Evolutionary conservation across 257 asterid species (phyloP).

Genomic region (Eustoma russellianum): DNA sequence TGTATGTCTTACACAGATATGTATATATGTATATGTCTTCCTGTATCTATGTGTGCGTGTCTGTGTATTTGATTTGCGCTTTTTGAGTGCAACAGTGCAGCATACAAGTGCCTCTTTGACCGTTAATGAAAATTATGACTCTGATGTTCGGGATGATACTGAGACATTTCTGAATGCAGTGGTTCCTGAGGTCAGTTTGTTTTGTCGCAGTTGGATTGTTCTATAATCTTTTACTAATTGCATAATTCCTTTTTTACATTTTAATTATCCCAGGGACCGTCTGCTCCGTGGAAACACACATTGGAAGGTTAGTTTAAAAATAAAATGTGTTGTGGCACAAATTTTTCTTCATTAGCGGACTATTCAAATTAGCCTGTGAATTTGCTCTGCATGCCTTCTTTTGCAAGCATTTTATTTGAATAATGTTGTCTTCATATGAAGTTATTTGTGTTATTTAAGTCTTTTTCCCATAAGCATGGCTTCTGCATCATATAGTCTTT

Average conservation of each 20-base stretch:
- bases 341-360: not conserved
- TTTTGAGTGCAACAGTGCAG: conserved; percentile 56
- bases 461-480: too few species aligned
- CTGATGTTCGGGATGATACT: conserved; percentile 87
- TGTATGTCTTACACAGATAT: not conserved
- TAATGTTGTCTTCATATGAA: too few species aligned
- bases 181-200: conserved; percentile 79
- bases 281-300: conserved; percentile 95
- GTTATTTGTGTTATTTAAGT: too few species aligned
- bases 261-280: conserved; percentile 57
- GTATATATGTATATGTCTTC: too few species aligned
- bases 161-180: conserved; percentile 78
- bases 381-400: too few species aligned
- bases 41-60: not conserved
- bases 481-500: too few species aligned
- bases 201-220: conserved; percentile 7
- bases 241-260: conserved; percentile 15
- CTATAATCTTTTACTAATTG: conserved; percentile 7
- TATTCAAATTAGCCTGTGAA: not conserved
- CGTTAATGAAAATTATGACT: conserved; percentile 84
- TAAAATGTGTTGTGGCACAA: conserved; percentile 1
- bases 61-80: conserved; percentile 6
- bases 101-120: conserved; percentile 99
- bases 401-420: too few species aligned
- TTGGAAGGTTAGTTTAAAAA: conserved; percentile 51